A percentile compares a stretch with the other conserved stretches of the same genome.
These are phyloP conservation scores for Populus euphratica DNA, from an alignment of 345 rosid species.

Conservation along the genomic window DNA sequence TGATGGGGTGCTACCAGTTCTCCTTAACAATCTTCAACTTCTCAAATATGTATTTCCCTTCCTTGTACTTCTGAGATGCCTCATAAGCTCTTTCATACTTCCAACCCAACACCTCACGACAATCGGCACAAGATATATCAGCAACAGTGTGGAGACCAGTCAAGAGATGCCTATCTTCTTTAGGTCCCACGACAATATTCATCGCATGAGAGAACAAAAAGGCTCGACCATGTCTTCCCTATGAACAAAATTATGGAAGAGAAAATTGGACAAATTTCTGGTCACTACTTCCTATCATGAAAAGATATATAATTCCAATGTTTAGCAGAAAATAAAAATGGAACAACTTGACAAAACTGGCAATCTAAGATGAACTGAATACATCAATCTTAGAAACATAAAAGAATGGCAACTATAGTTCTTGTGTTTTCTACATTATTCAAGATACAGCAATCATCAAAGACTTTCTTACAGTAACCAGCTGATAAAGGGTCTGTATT, in stretches of 20 bases:
- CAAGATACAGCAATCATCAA: neutral
- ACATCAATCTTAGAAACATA: neutral
- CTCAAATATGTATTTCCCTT: constrained; percentile 28
- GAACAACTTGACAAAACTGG: neutral
- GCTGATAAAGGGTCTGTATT: neutral
- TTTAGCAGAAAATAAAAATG: neutral
- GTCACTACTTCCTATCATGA: neutral
- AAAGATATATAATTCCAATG: neutral
- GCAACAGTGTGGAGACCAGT: constrained; percentile 30
- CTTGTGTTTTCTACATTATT: neutral
- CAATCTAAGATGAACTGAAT: neutral
- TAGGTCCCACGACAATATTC: constrained; percentile 21
- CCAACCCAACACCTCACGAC: constrained; percentile 26
- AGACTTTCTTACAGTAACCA: neutral
- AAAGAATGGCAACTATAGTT: neutral
- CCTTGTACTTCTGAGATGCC: constrained; percentile 25
- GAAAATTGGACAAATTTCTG: neutral
- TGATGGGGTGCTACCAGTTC: constrained; percentile 13
- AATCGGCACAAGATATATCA: constrained; percentile 22
- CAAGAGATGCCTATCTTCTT: constrained; percentile 23
- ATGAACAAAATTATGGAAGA: neutral
- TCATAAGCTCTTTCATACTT: constrained; percentile 27
- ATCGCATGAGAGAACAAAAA: constrained; percentile 30
- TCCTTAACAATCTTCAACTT: constrained; percentile 24
- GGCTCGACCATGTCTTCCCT: constrained; percentile 29